phyloP scores from a whole-genome alignment of 148 eudicot genomes.

The Fagopyrum homotropicum region DNA sequence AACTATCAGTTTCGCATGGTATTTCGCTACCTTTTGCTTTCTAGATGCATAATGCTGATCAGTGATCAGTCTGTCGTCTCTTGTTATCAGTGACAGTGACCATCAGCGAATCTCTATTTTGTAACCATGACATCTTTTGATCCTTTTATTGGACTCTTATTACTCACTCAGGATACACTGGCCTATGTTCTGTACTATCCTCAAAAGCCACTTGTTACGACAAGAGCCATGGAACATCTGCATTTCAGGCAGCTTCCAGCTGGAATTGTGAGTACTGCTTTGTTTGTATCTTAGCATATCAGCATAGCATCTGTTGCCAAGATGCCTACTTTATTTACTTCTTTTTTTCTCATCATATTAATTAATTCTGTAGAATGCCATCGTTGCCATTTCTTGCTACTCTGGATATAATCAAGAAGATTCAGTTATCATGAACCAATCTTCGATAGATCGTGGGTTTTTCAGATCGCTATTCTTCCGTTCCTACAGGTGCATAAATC shows the following conservation, averaged over 20 bases:
- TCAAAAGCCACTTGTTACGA: constrained; percentile 97
- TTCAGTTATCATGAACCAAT: constrained; percentile 97
- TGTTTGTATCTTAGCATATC: neutral
- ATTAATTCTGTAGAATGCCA: constrained; percentile 55
- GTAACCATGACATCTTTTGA: neutral
- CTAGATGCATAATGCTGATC: neutral
- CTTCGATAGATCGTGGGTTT: constrained; percentile 93
- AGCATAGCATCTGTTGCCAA: constrained; percentile 8
- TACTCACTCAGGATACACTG: constrained; percentile 67
- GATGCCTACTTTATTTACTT: neutral
- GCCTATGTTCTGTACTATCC: constrained; percentile 98
- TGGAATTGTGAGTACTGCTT: constrained; percentile 54
- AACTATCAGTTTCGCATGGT: constrained; percentile 99
- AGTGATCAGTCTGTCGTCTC: neutral
- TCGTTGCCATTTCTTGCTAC: constrained; percentile 92
- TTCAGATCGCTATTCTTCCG: constrained; percentile 93
- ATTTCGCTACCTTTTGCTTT: constrained; percentile 8
- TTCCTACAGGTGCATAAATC: constrained; percentile 57
- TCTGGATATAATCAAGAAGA: constrained; percentile 99
- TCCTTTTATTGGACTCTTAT: neutral
- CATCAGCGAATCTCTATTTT: neutral
- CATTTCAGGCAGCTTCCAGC: constrained; percentile 99
- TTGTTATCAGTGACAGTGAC: too few relatives aligned
- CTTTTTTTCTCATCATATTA: neutral
- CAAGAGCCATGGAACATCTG: constrained; percentile 98